phyloP scores from a whole-genome alignment of 352 stramenopile species.

The Phytophthora tubulina region DNA sequence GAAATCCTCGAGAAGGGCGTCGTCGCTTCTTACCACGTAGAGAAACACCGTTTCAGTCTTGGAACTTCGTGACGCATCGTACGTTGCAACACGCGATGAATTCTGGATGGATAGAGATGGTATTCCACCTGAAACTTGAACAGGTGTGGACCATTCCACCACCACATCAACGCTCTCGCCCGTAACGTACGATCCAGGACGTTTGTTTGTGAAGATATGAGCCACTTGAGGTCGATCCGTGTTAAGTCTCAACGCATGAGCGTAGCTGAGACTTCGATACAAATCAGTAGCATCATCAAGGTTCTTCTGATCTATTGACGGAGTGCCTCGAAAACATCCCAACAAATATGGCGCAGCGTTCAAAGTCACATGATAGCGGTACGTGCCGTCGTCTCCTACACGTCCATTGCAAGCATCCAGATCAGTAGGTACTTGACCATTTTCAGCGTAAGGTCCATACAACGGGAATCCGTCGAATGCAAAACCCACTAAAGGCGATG shows the following conservation, averaged over 20 bases:
- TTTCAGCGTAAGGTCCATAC: slow-evolving; percentile 67
- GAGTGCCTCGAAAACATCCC: slow-evolving; percentile 64
- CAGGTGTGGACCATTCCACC: slow-evolving; percentile 62
- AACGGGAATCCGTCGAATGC: slow-evolving; percentile 82
- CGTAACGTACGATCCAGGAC: slow-evolving; percentile 57
- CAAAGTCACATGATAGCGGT: slow-evolving; percentile 74
- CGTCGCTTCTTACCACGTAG: slow-evolving; percentile 44
- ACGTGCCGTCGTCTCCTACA: slow-evolving; percentile 67
- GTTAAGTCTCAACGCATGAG: slow-evolving; percentile 57
- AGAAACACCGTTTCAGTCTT: slow-evolving; percentile 56
- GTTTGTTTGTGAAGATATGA: slow-evolving; percentile 75
- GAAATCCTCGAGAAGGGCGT: slow-evolving; percentile 47
- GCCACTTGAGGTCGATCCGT: slow-evolving; percentile 51
- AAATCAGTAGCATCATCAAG: slow-evolving; percentile 37
- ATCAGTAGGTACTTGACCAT: slow-evolving; percentile 53
- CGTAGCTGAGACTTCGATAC: slow-evolving; percentile 70
- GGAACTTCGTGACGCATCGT: slow-evolving; percentile 52
- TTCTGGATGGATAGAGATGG: slow-evolving; percentile 56
- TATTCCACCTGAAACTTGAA: slow-evolving; percentile 43
- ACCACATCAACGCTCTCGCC: slow-evolving; percentile 75
- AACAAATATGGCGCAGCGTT: slow-evolving; percentile 61
- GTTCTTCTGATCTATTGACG: slow-evolving; percentile 17
- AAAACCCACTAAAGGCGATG: slow-evolving; percentile 74
- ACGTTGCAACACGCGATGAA: slow-evolving; percentile 49
- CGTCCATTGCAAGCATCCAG: slow-evolving; percentile 80